These are phyloP conservation scores for Kluyveromyces sp. DNA, from an alignment of 1,139 yeast genomes.

Conservation along the genomic window DNA sequence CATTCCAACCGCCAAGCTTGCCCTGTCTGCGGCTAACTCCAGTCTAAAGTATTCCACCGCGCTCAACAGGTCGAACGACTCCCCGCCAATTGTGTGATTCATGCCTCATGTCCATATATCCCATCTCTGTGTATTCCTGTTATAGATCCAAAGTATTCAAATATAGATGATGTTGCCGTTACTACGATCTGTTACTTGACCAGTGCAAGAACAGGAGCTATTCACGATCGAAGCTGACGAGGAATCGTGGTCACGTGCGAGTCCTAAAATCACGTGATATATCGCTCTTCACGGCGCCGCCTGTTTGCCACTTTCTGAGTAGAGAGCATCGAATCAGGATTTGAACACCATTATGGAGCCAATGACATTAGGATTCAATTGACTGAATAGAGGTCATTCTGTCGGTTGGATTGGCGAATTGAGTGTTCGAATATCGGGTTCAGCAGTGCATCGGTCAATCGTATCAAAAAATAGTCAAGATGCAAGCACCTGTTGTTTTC, in stretches of 20 bases:
- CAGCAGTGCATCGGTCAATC: not conserved
- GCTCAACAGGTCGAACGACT: constrained; percentile 1
- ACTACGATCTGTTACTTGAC: no score
- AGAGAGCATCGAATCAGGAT: not conserved
- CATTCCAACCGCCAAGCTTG: not conserved
- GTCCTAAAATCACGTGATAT: not conserved
- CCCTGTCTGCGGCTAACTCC: not conserved
- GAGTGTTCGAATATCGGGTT: not conserved
- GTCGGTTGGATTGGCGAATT: not conserved
- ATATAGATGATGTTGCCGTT: no score
- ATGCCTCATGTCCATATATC: not conserved
- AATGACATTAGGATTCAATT: not conserved
- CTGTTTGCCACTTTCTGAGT: not conserved
- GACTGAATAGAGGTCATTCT: not conserved
- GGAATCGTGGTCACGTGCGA: not conserved
- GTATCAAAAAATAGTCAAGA: constrained; percentile 16
- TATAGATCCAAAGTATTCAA: not conserved
- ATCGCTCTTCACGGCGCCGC: not conserved
- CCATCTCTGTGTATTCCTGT: not conserved
- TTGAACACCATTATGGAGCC: not conserved
- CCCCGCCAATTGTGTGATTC: not conserved
- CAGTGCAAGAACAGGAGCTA: no score
- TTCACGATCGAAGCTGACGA: no score
- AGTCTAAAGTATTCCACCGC: not conserved
- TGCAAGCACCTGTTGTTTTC: constrained; percentile 74